A percentile compares a stretch with the other conserved stretches of the same genome.
phyloP scores from a whole-genome alignment of 441 rosid species.

The Adansonia rubrostipa region DNA sequence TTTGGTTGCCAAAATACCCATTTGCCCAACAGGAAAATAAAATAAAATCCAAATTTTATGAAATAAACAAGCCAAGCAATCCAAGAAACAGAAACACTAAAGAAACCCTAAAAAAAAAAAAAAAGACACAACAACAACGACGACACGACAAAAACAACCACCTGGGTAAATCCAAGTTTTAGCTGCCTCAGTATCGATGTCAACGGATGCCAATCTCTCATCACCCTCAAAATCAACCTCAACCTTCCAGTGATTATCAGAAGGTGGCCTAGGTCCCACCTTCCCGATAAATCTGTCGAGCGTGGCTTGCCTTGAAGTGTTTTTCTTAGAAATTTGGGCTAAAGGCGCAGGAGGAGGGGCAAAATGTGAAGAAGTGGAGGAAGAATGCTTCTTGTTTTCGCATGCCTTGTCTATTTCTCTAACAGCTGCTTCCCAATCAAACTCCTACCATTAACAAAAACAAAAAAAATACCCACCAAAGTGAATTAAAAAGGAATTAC shows the following conservation, averaged over 20 bases:
- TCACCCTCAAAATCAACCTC: constrained; percentile 30
- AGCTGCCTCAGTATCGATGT: constrained; percentile 77
- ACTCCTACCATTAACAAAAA: constrained; percentile 40
- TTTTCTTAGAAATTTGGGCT: constrained; percentile 27
- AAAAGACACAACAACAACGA: too few relatives aligned
- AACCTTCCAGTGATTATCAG: constrained; percentile 28
- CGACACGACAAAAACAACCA: constrained; percentile 16
- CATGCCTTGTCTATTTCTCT: constrained; percentile 81
- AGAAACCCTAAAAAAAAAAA: background rate
- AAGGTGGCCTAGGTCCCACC: constrained; percentile 24
- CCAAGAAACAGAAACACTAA: background rate
- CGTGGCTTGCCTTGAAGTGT: constrained; percentile 60
- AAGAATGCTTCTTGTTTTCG: constrained; percentile 38
- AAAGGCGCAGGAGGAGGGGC: constrained; percentile 27
- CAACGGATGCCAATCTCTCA: constrained; percentile 38
- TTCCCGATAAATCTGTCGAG: constrained; percentile 64
- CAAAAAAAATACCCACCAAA: background rate
- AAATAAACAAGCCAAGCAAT: background rate
- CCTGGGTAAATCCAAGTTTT: constrained; percentile 94
- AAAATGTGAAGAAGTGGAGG: constrained; percentile 31
- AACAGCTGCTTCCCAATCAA: constrained; percentile 97
- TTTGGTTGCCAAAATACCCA: constrained; percentile 1
- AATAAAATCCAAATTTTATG: background rate
- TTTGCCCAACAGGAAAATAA: background rate
- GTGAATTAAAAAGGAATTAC: background rate